These are phyloP conservation scores for Metschnikowia sp. DNA, from an alignment of 805 yeast species.

Conservation along the genomic window DNA sequence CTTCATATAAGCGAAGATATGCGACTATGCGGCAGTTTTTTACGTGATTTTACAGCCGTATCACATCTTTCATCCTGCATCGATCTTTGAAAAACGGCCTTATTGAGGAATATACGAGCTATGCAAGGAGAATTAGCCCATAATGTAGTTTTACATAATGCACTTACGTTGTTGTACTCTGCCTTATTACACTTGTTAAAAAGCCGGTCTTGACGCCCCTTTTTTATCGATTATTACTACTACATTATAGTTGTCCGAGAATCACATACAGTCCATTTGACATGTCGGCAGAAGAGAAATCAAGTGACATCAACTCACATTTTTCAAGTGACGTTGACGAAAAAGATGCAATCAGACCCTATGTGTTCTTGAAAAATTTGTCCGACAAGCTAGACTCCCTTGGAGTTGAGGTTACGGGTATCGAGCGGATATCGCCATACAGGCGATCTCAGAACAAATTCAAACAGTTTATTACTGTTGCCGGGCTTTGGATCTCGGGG, in stretches of 20 bases:
- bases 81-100: neutral
- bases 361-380: slow-evolving; percentile 4
- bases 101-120: too few relatives aligned
- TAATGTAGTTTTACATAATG: too few relatives aligned
- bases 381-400: slow-evolving; percentile 10
- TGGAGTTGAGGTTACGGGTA: slow-evolving; percentile 35
- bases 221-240: too few relatives aligned
- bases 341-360: slow-evolving; percentile 9
- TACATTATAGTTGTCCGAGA: too few relatives aligned
- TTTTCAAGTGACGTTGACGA: neutral
- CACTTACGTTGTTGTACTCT: too few relatives aligned
- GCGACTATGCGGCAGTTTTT: neutral
- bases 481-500: slow-evolving; percentile 38
- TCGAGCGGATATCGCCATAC: slow-evolving; percentile 30
- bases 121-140: too few relatives aligned
- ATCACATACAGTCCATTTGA: too few relatives aligned
- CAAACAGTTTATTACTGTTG: slow-evolving; percentile 27
- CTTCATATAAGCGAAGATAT: neutral
- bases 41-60: neutral
- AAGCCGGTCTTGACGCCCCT: too few relatives aligned
- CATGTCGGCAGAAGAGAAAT: neutral
- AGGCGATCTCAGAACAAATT: slow-evolving; percentile 21
- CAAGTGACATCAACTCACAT: neutral
- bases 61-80: neutral
- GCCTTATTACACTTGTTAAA: too few relatives aligned